Percentiles rank a stretch among this genome's conserved stretches.
phyloP scores from a whole-genome alignment of 202 grass and related monocot genomes.

The Carex arenaria region DNA sequence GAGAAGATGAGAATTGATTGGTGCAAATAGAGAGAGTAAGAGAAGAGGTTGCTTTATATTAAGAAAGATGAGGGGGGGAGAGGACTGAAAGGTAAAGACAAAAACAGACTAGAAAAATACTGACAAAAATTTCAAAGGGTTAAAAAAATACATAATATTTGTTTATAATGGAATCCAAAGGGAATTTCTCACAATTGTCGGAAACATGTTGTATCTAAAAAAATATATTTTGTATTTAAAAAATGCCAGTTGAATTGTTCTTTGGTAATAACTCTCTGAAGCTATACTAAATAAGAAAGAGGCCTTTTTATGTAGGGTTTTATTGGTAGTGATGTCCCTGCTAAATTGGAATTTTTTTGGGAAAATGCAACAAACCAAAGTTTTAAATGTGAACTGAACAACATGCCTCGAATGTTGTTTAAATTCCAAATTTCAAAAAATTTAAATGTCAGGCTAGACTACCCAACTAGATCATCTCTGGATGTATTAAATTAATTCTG shows the following conservation, averaged over 20 bases:
- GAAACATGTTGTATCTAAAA: neutral
- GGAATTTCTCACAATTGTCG: neutral
- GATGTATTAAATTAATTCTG: neutral
- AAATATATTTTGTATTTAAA: neutral
- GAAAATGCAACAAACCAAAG: neutral
- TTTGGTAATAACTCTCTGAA: neutral
- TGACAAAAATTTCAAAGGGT: neutral
- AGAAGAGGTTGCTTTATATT: neutral
- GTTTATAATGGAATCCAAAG: neutral
- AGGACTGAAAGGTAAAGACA: neutral
- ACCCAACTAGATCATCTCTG: neutral
- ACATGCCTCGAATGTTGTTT: neutral
- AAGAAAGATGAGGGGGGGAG: neutral
- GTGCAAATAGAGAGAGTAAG: neutral
- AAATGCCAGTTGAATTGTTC: neutral
- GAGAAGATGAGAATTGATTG: constrained; percentile 4
- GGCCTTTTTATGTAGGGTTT: neutral
- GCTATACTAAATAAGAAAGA: neutral
- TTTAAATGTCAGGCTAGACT: neutral
- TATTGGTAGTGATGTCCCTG: neutral
- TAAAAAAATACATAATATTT: neutral
- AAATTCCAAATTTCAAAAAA: neutral
- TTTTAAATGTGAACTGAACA: constrained; percentile 4
- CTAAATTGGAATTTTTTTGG: constrained; percentile 1
- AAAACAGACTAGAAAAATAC: neutral